Percentiles rank a stretch among this genome's conserved stretches.
Evolutionary conservation across 1,139 yeast genomes (phyloP).

Genomic region (Candida sanyaensis): DNA sequence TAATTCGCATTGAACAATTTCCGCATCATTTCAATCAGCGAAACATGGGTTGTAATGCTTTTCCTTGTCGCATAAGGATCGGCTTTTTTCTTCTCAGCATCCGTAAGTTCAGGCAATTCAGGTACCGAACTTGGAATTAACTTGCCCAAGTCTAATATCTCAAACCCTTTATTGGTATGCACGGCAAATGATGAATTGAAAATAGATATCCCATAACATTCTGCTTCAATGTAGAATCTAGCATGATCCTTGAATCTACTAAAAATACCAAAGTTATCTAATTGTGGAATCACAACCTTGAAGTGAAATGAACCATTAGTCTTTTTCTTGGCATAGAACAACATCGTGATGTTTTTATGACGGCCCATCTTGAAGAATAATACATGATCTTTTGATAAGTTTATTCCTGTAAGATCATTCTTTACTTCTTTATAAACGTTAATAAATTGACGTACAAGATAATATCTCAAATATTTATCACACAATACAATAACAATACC

Average conservation of each 20-base stretch:
- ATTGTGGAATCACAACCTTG: conserved; percentile 52
- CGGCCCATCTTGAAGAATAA: conserved; percentile 61
- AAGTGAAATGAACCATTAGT: conserved; percentile 50
- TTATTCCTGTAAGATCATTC: conserved; percentile 30
- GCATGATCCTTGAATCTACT: conserved; percentile 52
- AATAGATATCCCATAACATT: conserved; percentile 56
- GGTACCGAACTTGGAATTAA: conserved; percentile 59
- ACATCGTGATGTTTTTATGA: conserved; percentile 59
- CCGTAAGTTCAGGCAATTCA: conserved; percentile 16
- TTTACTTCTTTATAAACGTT: conserved; percentile 38
- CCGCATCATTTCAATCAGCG: conserved; percentile 34
- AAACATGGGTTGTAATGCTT: conserved; percentile 14
- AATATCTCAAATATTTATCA: conserved; percentile 60
- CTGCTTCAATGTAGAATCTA: conserved; percentile 51
- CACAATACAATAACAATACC: conserved; percentile 62
- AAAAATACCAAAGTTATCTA: conserved; percentile 52
- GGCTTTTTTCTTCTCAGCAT: conserved; percentile 16
- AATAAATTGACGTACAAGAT: conserved; percentile 52
- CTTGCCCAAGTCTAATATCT: conserved; percentile 63
- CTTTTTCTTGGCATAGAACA: conserved; percentile 55
- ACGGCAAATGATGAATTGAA: conserved; percentile 66
- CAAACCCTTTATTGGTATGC: conserved; percentile 70
- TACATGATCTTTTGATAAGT: conserved; percentile 41
- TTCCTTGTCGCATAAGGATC: conserved; percentile 34
- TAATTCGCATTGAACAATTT: conserved; percentile 36